Conservation (phyloP, 768 basidiomycete species). For the Phanerochaete sordida region DNA sequence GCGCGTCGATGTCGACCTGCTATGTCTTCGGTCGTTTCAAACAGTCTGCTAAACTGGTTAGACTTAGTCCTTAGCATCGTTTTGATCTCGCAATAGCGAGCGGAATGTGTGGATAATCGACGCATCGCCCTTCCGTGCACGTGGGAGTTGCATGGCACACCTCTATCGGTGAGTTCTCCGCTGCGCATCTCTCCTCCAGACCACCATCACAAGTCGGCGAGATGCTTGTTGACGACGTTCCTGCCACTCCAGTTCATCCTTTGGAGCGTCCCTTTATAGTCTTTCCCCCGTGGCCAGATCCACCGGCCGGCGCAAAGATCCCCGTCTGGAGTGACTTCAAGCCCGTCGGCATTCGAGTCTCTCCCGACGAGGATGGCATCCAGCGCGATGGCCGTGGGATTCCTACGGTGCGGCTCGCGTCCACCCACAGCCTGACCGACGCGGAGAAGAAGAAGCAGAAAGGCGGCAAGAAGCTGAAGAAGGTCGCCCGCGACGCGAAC, state of each 20-base stretch:
- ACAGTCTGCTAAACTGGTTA: too few species aligned
- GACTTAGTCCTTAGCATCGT: too few species aligned
- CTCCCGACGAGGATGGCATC: conserved; percentile 30
- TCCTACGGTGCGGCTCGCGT: conserved; percentile 54
- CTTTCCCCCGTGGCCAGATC: conserved; percentile 47
- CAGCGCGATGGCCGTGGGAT: conserved; percentile 69
- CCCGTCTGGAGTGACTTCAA: conserved; percentile 55
- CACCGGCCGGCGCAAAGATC: conserved; percentile 44
- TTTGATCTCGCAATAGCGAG: too few species aligned
- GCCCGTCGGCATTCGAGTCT: conserved; percentile 54
- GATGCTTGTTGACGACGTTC: background rate
- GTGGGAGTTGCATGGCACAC: too few species aligned
- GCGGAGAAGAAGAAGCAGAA: conserved; percentile 51
- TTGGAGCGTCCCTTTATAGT: conserved; percentile 11
- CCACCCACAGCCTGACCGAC: conserved; percentile 59
- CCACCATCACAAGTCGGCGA: background rate
- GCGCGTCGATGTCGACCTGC: too few species aligned
- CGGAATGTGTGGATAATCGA: too few species aligned
- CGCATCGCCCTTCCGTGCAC: too few species aligned
- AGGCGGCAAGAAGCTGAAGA: conserved; percentile 33
- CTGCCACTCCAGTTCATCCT: background rate
- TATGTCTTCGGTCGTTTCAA: too few species aligned
- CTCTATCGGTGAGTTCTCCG: background rate
- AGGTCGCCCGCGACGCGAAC: conserved; percentile 13
- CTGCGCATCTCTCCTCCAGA: background rate